phyloP scores from a whole-genome alignment of 805 yeast genomes.

The Wickerhamiella azymoides region DNA sequence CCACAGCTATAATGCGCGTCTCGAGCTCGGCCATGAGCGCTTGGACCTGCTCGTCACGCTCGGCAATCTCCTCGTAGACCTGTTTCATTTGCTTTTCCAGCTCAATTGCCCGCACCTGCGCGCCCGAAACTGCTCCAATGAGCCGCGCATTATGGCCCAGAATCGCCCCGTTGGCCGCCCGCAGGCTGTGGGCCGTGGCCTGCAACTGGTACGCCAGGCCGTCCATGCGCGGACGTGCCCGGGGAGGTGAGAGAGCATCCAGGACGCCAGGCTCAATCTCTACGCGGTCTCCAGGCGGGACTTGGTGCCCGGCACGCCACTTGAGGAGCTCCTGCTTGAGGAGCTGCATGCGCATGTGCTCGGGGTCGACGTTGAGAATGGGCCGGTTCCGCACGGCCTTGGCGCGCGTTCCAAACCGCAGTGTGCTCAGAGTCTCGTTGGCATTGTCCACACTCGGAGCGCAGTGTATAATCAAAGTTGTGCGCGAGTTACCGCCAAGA shows the following conservation, averaged over 20 bases:
- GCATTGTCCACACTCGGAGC: constrained; percentile 47
- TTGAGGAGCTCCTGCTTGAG: constrained; percentile 31
- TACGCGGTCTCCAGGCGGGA: constrained; percentile 21
- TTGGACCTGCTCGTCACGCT: constrained; percentile 26
- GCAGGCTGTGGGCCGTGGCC: not conserved
- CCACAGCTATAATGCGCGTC: not conserved
- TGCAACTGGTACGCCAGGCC: not conserved
- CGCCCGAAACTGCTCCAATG: constrained; percentile 12
- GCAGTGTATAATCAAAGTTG: constrained; percentile 59
- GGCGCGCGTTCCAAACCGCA: constrained; percentile 64
- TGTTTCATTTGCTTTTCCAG: constrained; percentile 7
- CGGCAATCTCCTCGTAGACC: constrained; percentile 29
- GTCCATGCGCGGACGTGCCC: not conserved
- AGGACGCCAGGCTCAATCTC: not conserved
- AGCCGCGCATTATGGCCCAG: constrained; percentile 1
- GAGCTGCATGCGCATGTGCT: not conserved
- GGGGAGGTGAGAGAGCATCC: not conserved
- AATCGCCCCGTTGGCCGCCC: not conserved
- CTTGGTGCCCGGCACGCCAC: constrained; percentile 27
- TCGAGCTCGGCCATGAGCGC: not conserved
- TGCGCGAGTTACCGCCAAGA: constrained; percentile 70
- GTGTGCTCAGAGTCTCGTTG: constrained; percentile 53
- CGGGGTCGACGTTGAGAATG: constrained; percentile 41
- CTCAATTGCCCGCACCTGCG: constrained; percentile 4
- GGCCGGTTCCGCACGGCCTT: constrained; percentile 53